phyloP scores from a whole-genome alignment of 2,329 filamentous ascomycete species.

The Pseudofabraea citricarpa region DNA sequence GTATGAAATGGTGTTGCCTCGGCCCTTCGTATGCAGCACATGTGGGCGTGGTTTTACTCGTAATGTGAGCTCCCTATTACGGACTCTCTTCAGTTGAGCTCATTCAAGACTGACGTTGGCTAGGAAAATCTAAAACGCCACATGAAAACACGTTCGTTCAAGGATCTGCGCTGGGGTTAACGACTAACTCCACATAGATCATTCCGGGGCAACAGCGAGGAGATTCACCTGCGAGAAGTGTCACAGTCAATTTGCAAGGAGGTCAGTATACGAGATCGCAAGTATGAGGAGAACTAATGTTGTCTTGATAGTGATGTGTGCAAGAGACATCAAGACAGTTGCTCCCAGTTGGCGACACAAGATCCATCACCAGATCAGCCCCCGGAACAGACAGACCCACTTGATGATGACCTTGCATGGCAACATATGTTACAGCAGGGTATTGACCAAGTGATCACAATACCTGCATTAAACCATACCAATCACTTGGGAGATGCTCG shows the following conservation, averaged over 20 bases:
- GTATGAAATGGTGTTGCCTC: not conserved
- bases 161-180: not conserved
- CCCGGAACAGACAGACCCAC: not conserved
- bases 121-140: constrained; percentile 7
- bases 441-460: not conserved
- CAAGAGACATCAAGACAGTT: constrained; percentile 5
- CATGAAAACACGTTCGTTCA: not conserved
- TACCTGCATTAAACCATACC: not conserved
- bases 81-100: not conserved
- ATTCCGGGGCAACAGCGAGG: not conserved
- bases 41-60: not conserved
- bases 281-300: not conserved
- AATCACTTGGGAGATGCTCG: not conserved
- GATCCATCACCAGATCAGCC: not conserved
- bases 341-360: not conserved
- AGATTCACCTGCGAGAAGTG: constrained; percentile 6
- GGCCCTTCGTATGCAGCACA: not conserved
- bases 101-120: not conserved
- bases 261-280: not conserved
- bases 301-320: constrained; percentile 4
- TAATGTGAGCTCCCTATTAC: not conserved
- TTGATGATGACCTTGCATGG: not conserved
- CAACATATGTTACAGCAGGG: not conserved
- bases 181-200: constrained; percentile 2
- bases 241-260: constrained; percentile 5